Percentiles rank a stretch among this genome's conserved stretches.
These are phyloP conservation scores for Pythium brachiatum DNA, from an alignment of 352 stramenopile genomes.

Conservation along the genomic window DNA sequence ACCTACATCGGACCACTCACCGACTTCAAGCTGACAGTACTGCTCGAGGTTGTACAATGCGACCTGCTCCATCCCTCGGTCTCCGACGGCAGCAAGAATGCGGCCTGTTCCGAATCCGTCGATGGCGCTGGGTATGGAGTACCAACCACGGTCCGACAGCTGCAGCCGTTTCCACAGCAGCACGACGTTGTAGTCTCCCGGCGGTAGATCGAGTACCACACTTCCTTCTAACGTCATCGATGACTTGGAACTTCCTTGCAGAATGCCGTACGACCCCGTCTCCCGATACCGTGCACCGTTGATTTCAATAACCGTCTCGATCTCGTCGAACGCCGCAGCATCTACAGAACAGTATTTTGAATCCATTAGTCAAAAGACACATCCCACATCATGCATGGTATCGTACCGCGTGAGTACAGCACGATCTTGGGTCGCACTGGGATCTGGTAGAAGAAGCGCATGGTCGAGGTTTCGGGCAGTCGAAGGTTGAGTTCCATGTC, in stretches of 20 bases:
- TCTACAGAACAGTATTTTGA: constrained; percentile 31
- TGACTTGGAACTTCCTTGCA: constrained; percentile 54
- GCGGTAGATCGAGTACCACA: constrained; percentile 58
- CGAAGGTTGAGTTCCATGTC: constrained; percentile 59
- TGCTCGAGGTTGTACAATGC: constrained; percentile 60
- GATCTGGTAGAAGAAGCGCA: constrained; percentile 76
- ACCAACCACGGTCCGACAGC: constrained; percentile 57
- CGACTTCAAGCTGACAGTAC: constrained; percentile 28
- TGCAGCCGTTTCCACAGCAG: constrained; percentile 58
- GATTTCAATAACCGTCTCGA: constrained; percentile 60
- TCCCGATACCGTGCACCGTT: constrained; percentile 69
- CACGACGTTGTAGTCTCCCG: constrained; percentile 58
- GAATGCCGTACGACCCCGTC: constrained; percentile 59
- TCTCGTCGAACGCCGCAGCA: constrained; percentile 47
- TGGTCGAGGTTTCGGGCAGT: constrained; percentile 37
- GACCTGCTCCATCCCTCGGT: constrained; percentile 40
- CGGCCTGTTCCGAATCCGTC: constrained; percentile 76
- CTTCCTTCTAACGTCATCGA: constrained; percentile 54
- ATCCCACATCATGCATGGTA: neutral
- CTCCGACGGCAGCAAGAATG: constrained; percentile 49
- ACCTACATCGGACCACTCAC: constrained; percentile 73
- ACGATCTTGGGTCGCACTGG: constrained; percentile 58
- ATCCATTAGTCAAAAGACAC: neutral
- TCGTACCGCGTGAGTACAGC: constrained; percentile 46
- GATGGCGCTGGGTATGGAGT: constrained; percentile 48